Evolutionary conservation across 768 basidiomycete genomes (phyloP).

Genomic region (Kwoniella sp.): DNA sequence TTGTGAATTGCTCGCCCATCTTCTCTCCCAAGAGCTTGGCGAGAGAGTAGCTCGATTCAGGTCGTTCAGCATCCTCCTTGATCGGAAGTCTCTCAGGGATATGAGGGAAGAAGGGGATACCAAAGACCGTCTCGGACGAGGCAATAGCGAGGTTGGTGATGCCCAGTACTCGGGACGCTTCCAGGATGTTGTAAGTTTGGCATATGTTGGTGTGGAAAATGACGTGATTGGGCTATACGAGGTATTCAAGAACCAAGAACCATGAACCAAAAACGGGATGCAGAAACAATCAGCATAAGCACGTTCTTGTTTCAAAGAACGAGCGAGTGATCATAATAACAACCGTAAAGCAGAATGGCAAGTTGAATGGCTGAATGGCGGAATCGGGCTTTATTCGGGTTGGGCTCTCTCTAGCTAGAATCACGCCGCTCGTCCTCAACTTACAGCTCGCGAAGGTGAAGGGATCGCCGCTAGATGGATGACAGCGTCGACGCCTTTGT

Average conservation of each 20-base stretch:
- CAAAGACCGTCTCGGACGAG: slow-evolving; percentile 51
- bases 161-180: slow-evolving; percentile 45
- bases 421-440: too few species aligned
- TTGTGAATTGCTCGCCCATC: slow-evolving; percentile 44
- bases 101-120: slow-evolving; percentile 48
- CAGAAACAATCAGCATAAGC: too few species aligned
- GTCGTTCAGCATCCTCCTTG: slow-evolving; percentile 41
- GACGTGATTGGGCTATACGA: slow-evolving; percentile 45
- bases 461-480: slow-evolving; percentile 53
- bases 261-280: too few species aligned
- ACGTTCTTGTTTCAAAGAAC: too few species aligned
- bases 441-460: slow-evolving; percentile 37
- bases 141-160: slow-evolving; percentile 50
- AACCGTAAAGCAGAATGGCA: too few species aligned
- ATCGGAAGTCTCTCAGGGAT: slow-evolving; percentile 34
- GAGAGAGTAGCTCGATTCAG: slow-evolving; percentile 48
- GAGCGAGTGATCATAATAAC: too few species aligned
- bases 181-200: slow-evolving; percentile 54
- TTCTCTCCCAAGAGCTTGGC: slow-evolving; percentile 52
- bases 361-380: too few species aligned
- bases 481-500: slow-evolving; percentile 45
- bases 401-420: too few species aligned
- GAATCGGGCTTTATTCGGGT: too few species aligned
- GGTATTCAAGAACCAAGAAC: too few species aligned
- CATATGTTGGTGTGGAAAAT: slow-evolving; percentile 49